phyloP scores from a whole-genome alignment of 2,329 filamentous ascomycete genomes.

The Xylaria arbuscula region DNA sequence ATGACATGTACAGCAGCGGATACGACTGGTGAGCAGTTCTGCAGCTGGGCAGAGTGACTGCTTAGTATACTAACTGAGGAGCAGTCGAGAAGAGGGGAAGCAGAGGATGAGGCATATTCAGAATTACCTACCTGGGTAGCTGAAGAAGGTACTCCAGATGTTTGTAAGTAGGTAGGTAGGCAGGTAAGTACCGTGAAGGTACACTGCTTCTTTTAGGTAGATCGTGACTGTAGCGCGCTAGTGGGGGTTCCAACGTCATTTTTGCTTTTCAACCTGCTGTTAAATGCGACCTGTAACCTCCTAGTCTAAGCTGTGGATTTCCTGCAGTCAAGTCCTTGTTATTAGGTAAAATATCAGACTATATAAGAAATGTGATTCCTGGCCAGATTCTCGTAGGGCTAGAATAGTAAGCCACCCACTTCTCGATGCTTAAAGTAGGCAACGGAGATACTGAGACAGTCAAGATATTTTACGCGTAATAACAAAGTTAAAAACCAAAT shows the following conservation, averaged over 20 bases:
- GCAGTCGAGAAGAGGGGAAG: neutral
- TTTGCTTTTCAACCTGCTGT: neutral
- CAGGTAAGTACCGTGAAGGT: neutral
- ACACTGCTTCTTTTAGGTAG: neutral
- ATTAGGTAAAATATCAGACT: neutral
- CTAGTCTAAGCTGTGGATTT: no score
- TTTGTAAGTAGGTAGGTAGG: neutral
- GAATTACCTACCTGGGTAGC: neutral
- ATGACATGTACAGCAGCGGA: neutral
- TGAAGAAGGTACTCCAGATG: neutral
- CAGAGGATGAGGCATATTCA: conserved; percentile 1
- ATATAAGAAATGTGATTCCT: neutral
- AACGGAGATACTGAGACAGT: neutral
- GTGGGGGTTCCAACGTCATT: neutral
- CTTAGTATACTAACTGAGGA: no score
- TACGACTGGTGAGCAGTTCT: neutral
- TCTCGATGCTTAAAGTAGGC: no score
- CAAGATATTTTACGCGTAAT: neutral
- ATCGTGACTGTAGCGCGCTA: neutral
- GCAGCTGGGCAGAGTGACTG: neutral
- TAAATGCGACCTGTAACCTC: neutral
- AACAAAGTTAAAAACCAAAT: neutral
- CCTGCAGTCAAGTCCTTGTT: no score
- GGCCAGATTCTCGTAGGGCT: neutral
- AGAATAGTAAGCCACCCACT: neutral